Evolutionary conservation across 345 rosid species (phyloP), one percentile per base, ranked within the genome.

Genomic region (Gossypium arboreum): DNA sequence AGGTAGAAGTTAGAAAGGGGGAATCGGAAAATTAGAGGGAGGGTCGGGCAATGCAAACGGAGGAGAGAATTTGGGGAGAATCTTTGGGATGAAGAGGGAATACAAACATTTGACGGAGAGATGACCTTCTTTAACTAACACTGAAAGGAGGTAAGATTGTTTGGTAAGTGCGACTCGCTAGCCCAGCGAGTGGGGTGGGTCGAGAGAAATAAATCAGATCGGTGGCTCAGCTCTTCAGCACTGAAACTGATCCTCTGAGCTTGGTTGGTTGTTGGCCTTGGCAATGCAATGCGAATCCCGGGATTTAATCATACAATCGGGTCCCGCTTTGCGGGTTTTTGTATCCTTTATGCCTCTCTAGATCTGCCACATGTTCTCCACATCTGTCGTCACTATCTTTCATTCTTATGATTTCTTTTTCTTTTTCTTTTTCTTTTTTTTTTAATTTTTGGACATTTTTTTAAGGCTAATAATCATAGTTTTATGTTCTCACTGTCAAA

Each of bases 161-260:
- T 18, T 9, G 61, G 61, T 22, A 57, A 57, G 13, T 57, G 61
- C 34, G 16, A 57, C 34, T 57, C 29, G 61, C 61, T 20, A 57
- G 61, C 61, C 15, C 24, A 57, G 29, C 29, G 57, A 24, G 39
- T 7, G 54, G 5, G 34, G 7, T 34, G 7, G 41, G 41, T 47
- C 2, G 25, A 15, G n/a, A 25, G 71, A 63, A 76, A 8, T 24
- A 18, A 55, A 78, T 76, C 73, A 60, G 86, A 85, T 83, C 79
- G 77, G 77, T 77, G 67, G 57, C 24, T n/a, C 59, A 62, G 57
- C 24, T n/a, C 59, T 18, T 55, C 59, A 55, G 59, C 60, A 24
- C 60, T 56, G 25, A 22, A 18, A 18, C 60, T 10, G 60, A 18
- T n/a, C 41, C 41, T 34, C 41, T 34, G 41, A 55, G 58, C 58